Base-by-base conservation (phyloP, 2,329 filamentous ascomycete genomes). In the Calonectria leucothoes region DNA sequence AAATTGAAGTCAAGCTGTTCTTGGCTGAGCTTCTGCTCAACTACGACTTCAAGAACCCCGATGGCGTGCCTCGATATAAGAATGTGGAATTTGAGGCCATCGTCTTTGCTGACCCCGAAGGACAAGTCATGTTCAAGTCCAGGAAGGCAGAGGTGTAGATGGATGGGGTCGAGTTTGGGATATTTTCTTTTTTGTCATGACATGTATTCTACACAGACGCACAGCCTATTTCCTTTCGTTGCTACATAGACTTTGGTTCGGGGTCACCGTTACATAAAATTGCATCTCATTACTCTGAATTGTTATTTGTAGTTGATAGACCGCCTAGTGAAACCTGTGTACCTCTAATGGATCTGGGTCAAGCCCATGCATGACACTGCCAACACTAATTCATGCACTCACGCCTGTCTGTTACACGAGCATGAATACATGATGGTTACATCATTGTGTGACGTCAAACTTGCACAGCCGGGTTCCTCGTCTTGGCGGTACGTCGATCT, bases 11-110 rank as follows among this genome's bases (percentile, higher is more conserved):
- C 45, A 66, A 66, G 63, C 6, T 66, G 31, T 35, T 66, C 15
- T 12, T 66, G n/a, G 29, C 45, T 11, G 63, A 66, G n/a, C 45
- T 66, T 6, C n/a, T 66, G 29, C 48, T 66, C n/a, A 48, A 66
- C 48, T 66, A 51, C 33, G 63, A 66, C 29, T 35, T 66, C 37
- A 66, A 66, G 17, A 66, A 66, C 45, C 63, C 63, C 10, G 42
- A 33, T 2, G 63, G 45, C 5, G 33, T 35, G 20, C 42, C 42
- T 3, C 63, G 63, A 10, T 33, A 51, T 14, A 49, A 49, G 45
- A 66, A 66, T 15, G 51, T 66, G 2, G 63, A 66, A 14, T 51
- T 66, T 25, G 63, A 66, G 57, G 35, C 35, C 10, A 63, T 63
- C 20, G 57, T 63, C 2, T 63, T 63, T 45, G 35, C 57, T 15